Conservation (phyloP, 768 basidiomycete genomes). For the Clitopilus hobsonii region DNA sequence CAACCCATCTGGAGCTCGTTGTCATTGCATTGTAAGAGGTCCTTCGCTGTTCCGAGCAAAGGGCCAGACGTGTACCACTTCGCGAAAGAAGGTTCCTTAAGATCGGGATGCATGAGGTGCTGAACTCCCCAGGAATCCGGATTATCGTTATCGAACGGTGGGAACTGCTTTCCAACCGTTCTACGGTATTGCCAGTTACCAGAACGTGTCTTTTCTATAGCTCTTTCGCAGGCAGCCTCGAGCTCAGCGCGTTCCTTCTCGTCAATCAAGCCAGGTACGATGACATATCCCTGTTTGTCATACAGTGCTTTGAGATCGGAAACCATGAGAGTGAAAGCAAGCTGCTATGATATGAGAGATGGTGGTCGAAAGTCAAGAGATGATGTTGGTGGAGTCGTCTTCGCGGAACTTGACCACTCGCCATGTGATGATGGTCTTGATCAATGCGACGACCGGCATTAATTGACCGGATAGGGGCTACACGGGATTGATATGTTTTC, state of each 20-base stretch:
- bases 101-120: constrained; percentile 75
- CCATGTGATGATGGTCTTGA: not conserved
- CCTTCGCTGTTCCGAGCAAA: constrained; percentile 37
- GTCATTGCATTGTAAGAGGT: constrained; percentile 52
- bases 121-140: constrained; percentile 81
- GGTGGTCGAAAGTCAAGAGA: not conserved
- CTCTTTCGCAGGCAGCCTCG: constrained; percentile 44
- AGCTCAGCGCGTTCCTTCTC: constrained; percentile 33
- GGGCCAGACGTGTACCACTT: constrained; percentile 62
- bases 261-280: constrained; percentile 53
- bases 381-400: not conserved
- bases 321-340: constrained; percentile 7
- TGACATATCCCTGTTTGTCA: constrained; percentile 61
- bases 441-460: not conserved
- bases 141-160: constrained; percentile 55
- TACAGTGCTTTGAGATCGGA: constrained; percentile 41
- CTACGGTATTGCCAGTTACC: constrained; percentile 65
- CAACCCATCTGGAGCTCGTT: constrained; percentile 70
- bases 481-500: no score
- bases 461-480: no score
- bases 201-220: constrained; percentile 46
- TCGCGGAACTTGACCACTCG: not conserved
- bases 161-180: constrained; percentile 76
- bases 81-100: constrained; percentile 55
- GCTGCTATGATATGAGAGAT: not conserved